Percentiles rank a stretch among this genome's conserved stretches.
Conservation (phyloP, 371 early-diverging fungal genomes). For the Circinella umbellata region DNA sequence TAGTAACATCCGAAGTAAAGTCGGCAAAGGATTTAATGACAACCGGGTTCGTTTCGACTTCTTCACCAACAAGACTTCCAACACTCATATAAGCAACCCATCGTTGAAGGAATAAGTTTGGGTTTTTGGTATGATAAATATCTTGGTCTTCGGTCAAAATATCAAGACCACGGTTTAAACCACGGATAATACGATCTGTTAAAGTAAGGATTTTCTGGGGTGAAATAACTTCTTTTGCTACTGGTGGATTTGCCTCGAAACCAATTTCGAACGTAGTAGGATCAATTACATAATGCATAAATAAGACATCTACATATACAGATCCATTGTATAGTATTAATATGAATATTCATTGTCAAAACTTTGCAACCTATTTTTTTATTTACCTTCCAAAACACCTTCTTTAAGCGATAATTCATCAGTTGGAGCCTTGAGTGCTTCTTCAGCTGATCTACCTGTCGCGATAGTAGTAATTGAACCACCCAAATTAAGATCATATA, state of each 20-base stretch:
- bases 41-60: slow-evolving; percentile 25
- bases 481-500: slow-evolving; percentile 29
- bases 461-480: slow-evolving; percentile 32
- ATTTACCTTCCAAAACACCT: slow-evolving; percentile 35
- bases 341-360: no score
- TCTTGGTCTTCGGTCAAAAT: slow-evolving; percentile 18
- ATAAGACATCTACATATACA: slow-evolving; percentile 27
- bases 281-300: slow-evolving; percentile 36
- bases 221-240: slow-evolving; percentile 29
- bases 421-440: slow-evolving; percentile 31
- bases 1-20: slow-evolving; percentile 40
- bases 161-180: slow-evolving; percentile 25
- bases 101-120: slow-evolving; percentile 31
- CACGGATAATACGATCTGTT: slow-evolving; percentile 28
- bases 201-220: slow-evolving; percentile 19
- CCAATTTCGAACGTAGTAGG: slow-evolving; percentile 30
- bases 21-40: slow-evolving; percentile 44
- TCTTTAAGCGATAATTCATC: slow-evolving; percentile 33
- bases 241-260: slow-evolving; percentile 32
- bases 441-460: slow-evolving; percentile 32
- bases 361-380: background rate
- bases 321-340: no score
- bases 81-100: slow-evolving; percentile 49
- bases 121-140: slow-evolving; percentile 10
- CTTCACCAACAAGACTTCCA: slow-evolving; percentile 35